Evolutionary conservation across 805 yeast species (phyloP), one percentile per base, ranked within the genome.

Genomic region (Saccharomycopsis sp.): DNA sequence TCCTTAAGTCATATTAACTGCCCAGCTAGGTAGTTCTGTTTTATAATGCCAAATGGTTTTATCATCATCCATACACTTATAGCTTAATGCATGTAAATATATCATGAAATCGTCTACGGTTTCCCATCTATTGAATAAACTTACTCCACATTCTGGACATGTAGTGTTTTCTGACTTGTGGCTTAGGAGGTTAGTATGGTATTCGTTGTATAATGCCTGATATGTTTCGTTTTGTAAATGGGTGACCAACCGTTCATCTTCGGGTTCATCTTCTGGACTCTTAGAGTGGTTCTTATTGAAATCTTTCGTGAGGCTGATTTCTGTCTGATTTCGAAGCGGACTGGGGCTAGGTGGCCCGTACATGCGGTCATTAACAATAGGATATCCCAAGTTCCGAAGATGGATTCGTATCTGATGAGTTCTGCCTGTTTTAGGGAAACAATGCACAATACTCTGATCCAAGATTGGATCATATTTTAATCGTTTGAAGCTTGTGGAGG

Each of bases 321-420:
- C 63, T 0, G 53, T 19, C 2, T 35, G 20, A 22, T 55, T 55
- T 20, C 51, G 53, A 29, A 58, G n/a, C 15, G 57, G 57, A 8
- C 56, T 34, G 14, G 22, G 23, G 3, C 53, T 42, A 2, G 20
- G 2, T 2, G 54, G 54, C 5, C 63, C 61, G 67, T 89, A 93
- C 0, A 92, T 77, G 0, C 97, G 97, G 70, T 93, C 99, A 68
- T 93, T 92, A 2, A 88, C 90, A 52, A 93, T 93, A 0, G 98
- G 97, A 67, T 76, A 80, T 0, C 97, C 97, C n/a, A 94, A 65
- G 64, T 78, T 86, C 71, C 92, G 97, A 58, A 94, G 72, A 73
- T 94, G 99, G 0, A 94, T 96, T 61, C 99, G 76, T 55, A 94
- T 91, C 69, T 93, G 99, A 70, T 93, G 99, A 0, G 97, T 90